Base-by-base conservation (phyloP, 208 protist species). In the Leishmania major region DNA sequence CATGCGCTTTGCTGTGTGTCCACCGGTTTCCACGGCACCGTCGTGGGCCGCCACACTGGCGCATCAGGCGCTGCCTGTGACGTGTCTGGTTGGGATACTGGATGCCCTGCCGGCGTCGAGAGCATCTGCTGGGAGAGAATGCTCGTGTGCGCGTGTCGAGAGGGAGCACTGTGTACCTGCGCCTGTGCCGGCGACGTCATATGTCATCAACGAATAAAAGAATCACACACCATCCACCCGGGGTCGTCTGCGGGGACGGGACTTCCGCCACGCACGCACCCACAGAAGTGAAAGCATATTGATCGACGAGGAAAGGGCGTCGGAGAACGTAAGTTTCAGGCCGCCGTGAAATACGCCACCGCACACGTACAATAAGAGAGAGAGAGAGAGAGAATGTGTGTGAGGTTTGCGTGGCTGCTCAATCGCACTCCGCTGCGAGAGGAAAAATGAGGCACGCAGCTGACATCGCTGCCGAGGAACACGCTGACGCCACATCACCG, bases 41-140 rank as follows among this genome's bases (percentile, higher is more conserved):
- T 79, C 8, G 64, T 10, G 28, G 82, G 82, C 3, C 82, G 82
- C 82, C 82, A 86, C 40, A 82, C 78, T 40, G 82, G 74, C 64
- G 13, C 55, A 40, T 82, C 82, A 37, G 64, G 45, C 31, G 51
- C 28, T 7, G 17, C 8, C 70, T 74, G 70, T 28, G 70, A n/a
- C 17, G 73, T 37, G 51, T 62, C 31, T 1, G 73, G 15, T 28
- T 28, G 73, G 73, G 31, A 19, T 45, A 28, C 35, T 10, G n/a
- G 35, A 5, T 47, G 17, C 47, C 17, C 31, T 59, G 31, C 51
- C 35, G 73, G n/a, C 6, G 73, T 11, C 10, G 73, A 62, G 25
- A 62, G 28, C 47, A 77, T 77, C 4, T 35, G 22, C 11, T 28
- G 25, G 45, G 17, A 51, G 47, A n/a, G 47, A 74, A 55, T 74